phyloP scores from a whole-genome alignment of 2,329 filamentous ascomycete genomes.

The Alternaria sp. region DNA sequence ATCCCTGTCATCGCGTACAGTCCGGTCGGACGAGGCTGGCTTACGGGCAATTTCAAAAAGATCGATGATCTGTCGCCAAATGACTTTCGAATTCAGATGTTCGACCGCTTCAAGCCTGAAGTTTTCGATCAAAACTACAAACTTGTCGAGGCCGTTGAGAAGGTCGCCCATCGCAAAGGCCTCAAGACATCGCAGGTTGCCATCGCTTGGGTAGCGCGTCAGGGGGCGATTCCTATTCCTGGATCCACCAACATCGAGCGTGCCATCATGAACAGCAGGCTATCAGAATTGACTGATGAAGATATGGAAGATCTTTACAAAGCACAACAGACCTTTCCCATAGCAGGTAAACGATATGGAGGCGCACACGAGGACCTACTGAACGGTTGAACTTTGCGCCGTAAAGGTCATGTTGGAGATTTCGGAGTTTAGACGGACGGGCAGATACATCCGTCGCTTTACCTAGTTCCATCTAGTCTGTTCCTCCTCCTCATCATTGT shows the following conservation, averaged over 20 bases:
- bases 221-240: constrained; percentile 70
- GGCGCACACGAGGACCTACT: constrained; percentile 20
- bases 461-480: neutral
- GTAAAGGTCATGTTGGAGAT: neutral
- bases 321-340: constrained; percentile 1
- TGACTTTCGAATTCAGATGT: constrained; percentile 52
- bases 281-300: too few relatives aligned
- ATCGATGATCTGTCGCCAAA: constrained; percentile 63
- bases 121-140: constrained; percentile 69
- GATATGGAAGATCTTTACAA: too few relatives aligned
- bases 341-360: constrained; percentile 20
- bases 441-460: neutral
- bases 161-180: constrained; percentile 65
- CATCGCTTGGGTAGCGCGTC: constrained; percentile 66
- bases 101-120: constrained; percentile 69
- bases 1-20: constrained; percentile 73
- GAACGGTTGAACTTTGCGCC: constrained; percentile 7
- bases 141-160: constrained; percentile 67
- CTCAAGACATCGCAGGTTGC: constrained; percentile 69
- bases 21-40: constrained; percentile 68
- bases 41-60: constrained; percentile 50
- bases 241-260: constrained; percentile 65
- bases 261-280: constrained; percentile 40
- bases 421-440: constrained; percentile 10
- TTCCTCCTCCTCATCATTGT: neutral